A percentile compares a stretch with the other conserved stretches of the same genome.
These are phyloP conservation scores for Gynochthodes officinalis DNA, from an alignment of 257 asterid species.

Conservation along the genomic window DNA sequence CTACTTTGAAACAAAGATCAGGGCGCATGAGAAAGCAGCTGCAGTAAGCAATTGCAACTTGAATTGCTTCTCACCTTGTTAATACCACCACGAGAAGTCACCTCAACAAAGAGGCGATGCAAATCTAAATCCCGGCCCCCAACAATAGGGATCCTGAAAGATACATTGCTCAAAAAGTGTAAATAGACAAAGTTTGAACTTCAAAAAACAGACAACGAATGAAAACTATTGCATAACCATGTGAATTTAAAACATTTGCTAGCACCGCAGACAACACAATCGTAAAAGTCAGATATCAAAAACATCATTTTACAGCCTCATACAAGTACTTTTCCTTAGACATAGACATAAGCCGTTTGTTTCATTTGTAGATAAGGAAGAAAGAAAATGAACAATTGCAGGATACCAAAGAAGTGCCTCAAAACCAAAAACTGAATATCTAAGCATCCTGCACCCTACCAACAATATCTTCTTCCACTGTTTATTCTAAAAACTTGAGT, in stretches of 20 bases:
- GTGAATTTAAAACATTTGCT: too few species aligned
- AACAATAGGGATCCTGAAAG: slow-evolving; percentile 65
- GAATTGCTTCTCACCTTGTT: slow-evolving; percentile 43
- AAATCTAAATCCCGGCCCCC: slow-evolving; percentile 77
- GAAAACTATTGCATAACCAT: not conserved
- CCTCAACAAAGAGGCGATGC: slow-evolving; percentile 80
- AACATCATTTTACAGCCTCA: not conserved
- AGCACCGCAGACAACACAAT: not conserved
- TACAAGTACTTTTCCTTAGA: not conserved
- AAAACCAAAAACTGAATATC: not conserved
- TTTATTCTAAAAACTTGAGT: not conserved
- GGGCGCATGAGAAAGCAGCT: not conserved
- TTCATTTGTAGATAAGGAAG: not conserved
- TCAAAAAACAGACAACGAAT: not conserved
- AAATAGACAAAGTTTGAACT: not conserved
- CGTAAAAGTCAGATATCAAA: not conserved
- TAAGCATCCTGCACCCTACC: not conserved
- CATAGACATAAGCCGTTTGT: not conserved
- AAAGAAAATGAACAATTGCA: not conserved
- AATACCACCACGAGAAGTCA: slow-evolving; percentile 85
- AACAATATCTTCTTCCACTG: not conserved
- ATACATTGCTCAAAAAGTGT: not conserved
- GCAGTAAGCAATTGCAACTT: not conserved
- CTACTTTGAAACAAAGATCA: not conserved
- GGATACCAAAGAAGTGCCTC: not conserved